These are phyloP conservation scores for Neoboletus magnificus DNA, from an alignment of 768 basidiomycete genomes.

Conservation along the genomic window DNA sequence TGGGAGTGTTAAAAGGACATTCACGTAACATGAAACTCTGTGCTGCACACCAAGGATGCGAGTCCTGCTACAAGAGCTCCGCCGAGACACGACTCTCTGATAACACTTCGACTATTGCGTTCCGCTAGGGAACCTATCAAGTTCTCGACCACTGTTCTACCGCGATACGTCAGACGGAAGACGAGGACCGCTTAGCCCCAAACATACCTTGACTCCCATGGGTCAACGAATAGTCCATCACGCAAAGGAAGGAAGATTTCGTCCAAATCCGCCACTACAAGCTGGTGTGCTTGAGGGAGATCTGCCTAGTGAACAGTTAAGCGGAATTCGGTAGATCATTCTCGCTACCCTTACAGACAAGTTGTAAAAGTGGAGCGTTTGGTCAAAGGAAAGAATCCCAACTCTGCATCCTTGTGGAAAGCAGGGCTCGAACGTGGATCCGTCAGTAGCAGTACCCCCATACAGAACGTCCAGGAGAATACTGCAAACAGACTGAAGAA, in stretches of 20 bases:
- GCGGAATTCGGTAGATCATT: constrained; percentile 8
- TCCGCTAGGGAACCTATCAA: constrained; percentile 64
- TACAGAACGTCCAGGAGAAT: constrained; percentile 63
- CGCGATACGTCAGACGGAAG: constrained; percentile 7
- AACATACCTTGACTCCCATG: constrained; percentile 63
- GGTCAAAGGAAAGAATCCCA: constrained; percentile 83
- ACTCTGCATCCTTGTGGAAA: constrained; percentile 56
- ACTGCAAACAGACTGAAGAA: constrained; percentile 63
- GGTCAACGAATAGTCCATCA: constrained; percentile 73
- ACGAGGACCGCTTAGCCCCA: background rate
- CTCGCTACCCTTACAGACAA: constrained; percentile 60
- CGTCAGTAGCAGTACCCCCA: constrained; percentile 44
- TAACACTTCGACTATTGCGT: constrained; percentile 50
- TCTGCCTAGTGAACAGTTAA: constrained; percentile 37
- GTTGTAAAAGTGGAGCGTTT: constrained; percentile 82
- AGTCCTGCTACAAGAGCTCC: constrained; percentile 71
- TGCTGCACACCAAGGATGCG: constrained; percentile 59
- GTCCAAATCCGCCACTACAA: constrained; percentile 86
- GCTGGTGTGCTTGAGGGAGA: constrained; percentile 53
- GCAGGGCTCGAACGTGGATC: constrained; percentile 43
- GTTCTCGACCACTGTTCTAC: constrained; percentile 59
- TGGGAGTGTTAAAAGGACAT: constrained; percentile 7
- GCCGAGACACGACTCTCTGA: constrained; percentile 66
- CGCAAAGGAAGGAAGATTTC: constrained; percentile 85
- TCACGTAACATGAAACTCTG: constrained; percentile 11